Conservation (phyloP, 306 rosid species). For the Aeschynomene evenia region DNA sequence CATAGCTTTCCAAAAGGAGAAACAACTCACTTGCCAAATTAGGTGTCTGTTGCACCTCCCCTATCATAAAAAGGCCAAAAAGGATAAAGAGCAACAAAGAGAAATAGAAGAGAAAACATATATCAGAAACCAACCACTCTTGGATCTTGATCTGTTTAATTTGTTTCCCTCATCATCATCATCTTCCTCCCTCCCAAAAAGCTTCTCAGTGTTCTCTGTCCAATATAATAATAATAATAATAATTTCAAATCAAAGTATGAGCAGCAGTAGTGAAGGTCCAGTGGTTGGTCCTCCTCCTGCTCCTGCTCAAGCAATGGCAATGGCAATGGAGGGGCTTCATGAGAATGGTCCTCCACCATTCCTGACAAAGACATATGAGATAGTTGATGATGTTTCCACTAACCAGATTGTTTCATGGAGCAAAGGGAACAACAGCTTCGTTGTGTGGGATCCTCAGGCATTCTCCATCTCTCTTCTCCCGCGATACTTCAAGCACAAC, state of each 20-base stretch:
- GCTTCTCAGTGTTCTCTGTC: too few species aligned
- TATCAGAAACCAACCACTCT: too few species aligned
- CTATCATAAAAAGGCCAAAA: not conserved
- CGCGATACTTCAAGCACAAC: conserved; percentile 86
- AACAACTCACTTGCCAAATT: not conserved
- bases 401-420: conserved; percentile 76
- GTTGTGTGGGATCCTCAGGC: conserved; percentile 82
- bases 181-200: too few species aligned
- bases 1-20: conserved; percentile 32
- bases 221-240: too few species aligned
- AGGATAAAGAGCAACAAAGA: not conserved
- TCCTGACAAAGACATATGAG: conserved; percentile 82
- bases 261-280: conserved; percentile 25
- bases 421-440: conserved; percentile 73
- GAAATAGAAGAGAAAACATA: not conserved
- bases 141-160: too few species aligned
- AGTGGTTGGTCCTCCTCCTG: conserved; percentile 48
- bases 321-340: conserved; percentile 59
- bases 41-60: not conserved
- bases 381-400: conserved; percentile 71
- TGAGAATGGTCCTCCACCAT: conserved; percentile 83
- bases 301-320: too few species aligned
- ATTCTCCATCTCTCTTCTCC: conserved; percentile 64
- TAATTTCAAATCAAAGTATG: too few species aligned
- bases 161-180: too few species aligned